These are phyloP conservation scores for Setaria viridis DNA, from an alignment of 202 grass and related monocot genomes.

Conservation along the genomic window DNA sequence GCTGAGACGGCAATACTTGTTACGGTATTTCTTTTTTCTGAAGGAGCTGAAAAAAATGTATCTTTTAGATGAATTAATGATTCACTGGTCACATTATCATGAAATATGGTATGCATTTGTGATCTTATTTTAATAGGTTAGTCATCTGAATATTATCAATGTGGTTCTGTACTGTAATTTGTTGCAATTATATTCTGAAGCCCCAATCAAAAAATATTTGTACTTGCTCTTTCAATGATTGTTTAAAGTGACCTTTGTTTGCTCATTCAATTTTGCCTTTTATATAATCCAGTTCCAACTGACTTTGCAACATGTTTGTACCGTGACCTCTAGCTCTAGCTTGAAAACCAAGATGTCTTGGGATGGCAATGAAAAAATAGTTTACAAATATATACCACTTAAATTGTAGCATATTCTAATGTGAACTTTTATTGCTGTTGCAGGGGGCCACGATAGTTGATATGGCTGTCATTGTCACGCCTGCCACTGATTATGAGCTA, in stretches of 20 bases:
- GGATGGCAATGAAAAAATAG: not conserved
- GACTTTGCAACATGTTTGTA: conserved; percentile 20
- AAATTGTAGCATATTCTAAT: too few species aligned
- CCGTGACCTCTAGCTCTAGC: not conserved
- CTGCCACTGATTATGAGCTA: too few species aligned
- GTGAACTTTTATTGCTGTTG: too few species aligned
- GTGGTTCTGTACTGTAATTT: not conserved
- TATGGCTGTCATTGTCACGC: too few species aligned
- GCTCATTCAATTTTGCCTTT: conserved; percentile 4
- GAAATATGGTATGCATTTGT: conserved; percentile 5
- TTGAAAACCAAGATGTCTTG: not conserved
- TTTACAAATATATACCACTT: conserved; percentile 27
- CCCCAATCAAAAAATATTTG: too few species aligned
- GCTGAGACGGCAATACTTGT: too few species aligned
- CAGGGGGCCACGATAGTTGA: too few species aligned
- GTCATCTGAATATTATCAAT: not conserved
- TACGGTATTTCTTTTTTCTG: not conserved
- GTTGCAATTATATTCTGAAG: too few species aligned
- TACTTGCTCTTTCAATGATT: too few species aligned
- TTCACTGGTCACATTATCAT: not conserved
- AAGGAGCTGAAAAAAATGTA: not conserved
- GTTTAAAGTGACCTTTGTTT: too few species aligned
- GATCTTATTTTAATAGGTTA: not conserved
- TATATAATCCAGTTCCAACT: not conserved
- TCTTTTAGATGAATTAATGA: not conserved